Conservation (phyloP, 192 early-diverging fungal genomes). For the Helicostylum pulchrum region DNA sequence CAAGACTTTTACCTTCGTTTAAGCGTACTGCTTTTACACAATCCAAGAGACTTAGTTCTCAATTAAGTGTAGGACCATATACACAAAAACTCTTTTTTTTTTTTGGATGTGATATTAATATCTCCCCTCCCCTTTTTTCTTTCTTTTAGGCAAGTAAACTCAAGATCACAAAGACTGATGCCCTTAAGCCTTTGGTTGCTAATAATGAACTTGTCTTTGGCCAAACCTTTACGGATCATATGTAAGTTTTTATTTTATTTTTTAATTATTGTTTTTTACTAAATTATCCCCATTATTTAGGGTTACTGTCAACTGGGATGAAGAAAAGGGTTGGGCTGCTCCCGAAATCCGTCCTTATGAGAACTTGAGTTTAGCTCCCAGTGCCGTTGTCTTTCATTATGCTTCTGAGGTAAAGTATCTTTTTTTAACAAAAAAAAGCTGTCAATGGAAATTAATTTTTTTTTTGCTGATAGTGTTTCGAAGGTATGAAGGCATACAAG, state of each 20-base stretch:
- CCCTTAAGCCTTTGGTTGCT: constrained; percentile 54
- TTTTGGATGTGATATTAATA: too few species aligned
- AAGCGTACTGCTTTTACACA: constrained; percentile 2
- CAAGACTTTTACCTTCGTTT: constrained; percentile 4
- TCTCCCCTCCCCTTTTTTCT: too few species aligned
- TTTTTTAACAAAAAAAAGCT: not conserved
- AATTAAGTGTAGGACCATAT: constrained; percentile 11
- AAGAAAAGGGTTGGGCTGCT: constrained; percentile 69
- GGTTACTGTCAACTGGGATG: constrained; percentile 76
- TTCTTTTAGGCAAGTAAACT: constrained; percentile 22
- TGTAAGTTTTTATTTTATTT: constrained; percentile 43
- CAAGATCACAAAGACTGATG: constrained; percentile 16
- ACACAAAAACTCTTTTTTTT: not conserved
- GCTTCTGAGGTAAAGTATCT: constrained; percentile 56
- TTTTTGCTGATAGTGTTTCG: constrained; percentile 68
- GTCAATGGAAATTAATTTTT: not conserved
- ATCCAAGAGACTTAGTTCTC: constrained; percentile 14
- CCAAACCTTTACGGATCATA: constrained; percentile 91
- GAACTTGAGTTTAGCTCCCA: constrained; percentile 78
- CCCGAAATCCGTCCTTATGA: constrained; percentile 86
- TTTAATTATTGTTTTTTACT: not conserved
- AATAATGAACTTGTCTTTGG: constrained; percentile 81
- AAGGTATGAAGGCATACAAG: constrained; percentile 92
- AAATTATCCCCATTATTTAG: not conserved
- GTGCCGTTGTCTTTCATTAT: constrained; percentile 92